Conservation (phyloP, 257 asterid species). For the Plantago major region DNA sequence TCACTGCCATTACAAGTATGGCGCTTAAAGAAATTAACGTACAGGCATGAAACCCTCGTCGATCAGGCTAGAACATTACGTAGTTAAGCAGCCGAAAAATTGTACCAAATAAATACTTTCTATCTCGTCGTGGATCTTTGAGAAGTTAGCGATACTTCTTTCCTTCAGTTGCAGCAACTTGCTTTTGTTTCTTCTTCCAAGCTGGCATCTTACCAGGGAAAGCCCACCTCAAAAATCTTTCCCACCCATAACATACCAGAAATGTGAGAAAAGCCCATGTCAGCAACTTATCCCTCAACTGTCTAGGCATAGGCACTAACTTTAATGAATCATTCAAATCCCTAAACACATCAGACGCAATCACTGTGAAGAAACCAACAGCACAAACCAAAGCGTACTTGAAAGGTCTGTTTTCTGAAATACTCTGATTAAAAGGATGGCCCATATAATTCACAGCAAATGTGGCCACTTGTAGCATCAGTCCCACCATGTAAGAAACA, state of each 20-base stretch:
- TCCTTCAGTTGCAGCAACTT: conserved; percentile 43
- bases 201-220: conserved; percentile 96
- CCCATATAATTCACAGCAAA: conserved; percentile 99
- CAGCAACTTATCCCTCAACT: conserved; percentile 76
- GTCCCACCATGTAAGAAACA: conserved; percentile 91
- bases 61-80: background rate
- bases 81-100: background rate
- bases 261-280: conserved; percentile 69
- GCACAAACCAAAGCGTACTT: conserved; percentile 64
- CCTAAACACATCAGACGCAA: conserved; percentile 78
- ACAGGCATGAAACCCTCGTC: too few relatives aligned
- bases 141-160: conserved; percentile 37
- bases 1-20: background rate
- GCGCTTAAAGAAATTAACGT: too few relatives aligned
- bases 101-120: background rate
- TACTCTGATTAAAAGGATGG: conserved; percentile 95
- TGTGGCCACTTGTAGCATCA: conserved; percentile 98
- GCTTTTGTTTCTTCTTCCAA: conserved; percentile 79
- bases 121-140: background rate
- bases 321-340: conserved; percentile 79
- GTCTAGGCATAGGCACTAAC: conserved; percentile 76
- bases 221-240: conserved; percentile 75
- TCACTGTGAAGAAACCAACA: conserved; percentile 70
- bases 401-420: conserved; percentile 75
- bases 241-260: conserved; percentile 73